Evolutionary conservation across 768 basidiomycete species (phyloP).

Genomic region (Boletellus sp.): DNA sequence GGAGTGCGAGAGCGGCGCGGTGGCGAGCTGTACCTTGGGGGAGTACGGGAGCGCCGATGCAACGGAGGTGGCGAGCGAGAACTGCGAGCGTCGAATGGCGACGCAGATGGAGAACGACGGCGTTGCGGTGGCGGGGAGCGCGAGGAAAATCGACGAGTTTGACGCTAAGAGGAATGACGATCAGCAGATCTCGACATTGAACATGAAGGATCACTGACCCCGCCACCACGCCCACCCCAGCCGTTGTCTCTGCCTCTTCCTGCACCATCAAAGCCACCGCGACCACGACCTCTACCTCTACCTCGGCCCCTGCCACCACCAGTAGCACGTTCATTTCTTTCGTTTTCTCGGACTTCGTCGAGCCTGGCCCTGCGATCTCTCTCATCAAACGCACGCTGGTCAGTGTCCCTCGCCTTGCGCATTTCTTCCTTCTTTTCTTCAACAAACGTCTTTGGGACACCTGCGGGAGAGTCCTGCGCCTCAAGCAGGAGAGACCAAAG

Average conservation of each 20-base stretch:
- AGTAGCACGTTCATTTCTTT: constrained; percentile 43
- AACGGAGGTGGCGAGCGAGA: constrained; percentile 38
- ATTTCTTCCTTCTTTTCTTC: constrained; percentile 93
- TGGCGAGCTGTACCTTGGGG: constrained; percentile 31
- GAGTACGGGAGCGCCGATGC: constrained; percentile 37
- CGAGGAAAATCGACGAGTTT: constrained; percentile 43
- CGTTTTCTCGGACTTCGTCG: constrained; percentile 66
- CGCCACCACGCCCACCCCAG: constrained; percentile 67
- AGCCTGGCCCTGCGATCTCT: constrained; percentile 65
- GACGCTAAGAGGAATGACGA: constrained; percentile 29
- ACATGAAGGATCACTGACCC: constrained; percentile 23
- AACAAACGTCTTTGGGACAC: constrained; percentile 85
- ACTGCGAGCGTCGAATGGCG: constrained; percentile 36
- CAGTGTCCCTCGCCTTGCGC: constrained; percentile 61
- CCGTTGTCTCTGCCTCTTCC: constrained; percentile 53
- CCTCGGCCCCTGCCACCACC: constrained; percentile 53
- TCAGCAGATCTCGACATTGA: constrained; percentile 6
- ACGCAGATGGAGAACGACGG: constrained; percentile 40
- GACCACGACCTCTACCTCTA: constrained; percentile 53
- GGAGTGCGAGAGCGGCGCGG: constrained; percentile 38
- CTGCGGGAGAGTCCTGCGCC: constrained; percentile 84
- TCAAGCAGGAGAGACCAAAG: constrained; percentile 93
- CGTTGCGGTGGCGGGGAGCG: constrained; percentile 48
- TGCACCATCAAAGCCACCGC: constrained; percentile 48
- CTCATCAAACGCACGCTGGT: constrained; percentile 64